Base-by-base conservation (phyloP, 2,329 filamentous ascomycete genomes). In the Exophiala alcalophila region DNA sequence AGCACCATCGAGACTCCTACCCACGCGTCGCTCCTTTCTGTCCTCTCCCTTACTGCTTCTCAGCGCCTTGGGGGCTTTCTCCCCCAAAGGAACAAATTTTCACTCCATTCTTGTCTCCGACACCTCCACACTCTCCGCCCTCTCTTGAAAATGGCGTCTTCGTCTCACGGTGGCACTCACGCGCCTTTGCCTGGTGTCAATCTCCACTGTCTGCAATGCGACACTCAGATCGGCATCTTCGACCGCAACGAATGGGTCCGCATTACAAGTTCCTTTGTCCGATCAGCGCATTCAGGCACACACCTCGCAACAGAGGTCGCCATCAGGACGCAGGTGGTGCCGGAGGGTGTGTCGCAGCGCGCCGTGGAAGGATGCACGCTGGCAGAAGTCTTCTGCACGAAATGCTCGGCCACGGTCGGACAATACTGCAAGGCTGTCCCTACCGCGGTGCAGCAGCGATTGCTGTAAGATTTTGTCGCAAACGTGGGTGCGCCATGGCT, bases 221-320 rank as follows among this genome's bases (percentile, higher is more conserved):
- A 55, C 36, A 46, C 29, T 14, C 46, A 54, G 27, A 43, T 57
- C 11, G 55, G 55, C 11, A 47, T 49, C 18, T 57, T 56, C 30
- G 42, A 50, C 15, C n/a, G n/a, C n/a, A 57, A 57, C 35, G 51
- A 54, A 47, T 57, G 53, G 53, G 43, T 23, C 27, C 48, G 46
- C 14, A 44, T 57, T 11, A 57, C 55, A 5, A 44, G 40, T 18
- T 53, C 51, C 9, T 57, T 54, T 31, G 51, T 52, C 20, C 43
- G 40, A 12, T 26, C 53, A 24, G 40, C 40, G 15, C 40, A 44
- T 25, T 36, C 32, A 20, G 55, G 55, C 19, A 48, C 36, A 12
- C 46, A 49, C 18, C 49, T 47, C 37, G 49, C 44, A 6, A 53
- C 52, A 6, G 45, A 50, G 28, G 32, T 55, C 16, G 51, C 41